Conservation (phyloP, 2,329 filamentous ascomycete species). For the Leptographium procerum region DNA sequence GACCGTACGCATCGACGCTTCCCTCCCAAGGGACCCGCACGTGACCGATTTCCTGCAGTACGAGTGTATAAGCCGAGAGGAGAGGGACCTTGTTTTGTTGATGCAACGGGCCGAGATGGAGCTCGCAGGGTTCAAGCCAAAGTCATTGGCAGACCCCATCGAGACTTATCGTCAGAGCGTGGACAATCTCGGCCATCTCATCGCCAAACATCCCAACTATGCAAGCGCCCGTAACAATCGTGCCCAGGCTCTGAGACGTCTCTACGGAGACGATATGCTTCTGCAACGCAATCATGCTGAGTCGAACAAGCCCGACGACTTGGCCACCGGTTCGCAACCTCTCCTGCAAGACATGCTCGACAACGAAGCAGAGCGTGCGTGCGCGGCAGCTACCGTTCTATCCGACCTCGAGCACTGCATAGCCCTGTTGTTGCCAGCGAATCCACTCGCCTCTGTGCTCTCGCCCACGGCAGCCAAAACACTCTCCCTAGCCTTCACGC, state of each 20-base stretch:
- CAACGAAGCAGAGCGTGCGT: constrained; percentile 18
- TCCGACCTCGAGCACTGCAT: constrained; percentile 49
- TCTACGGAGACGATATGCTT: constrained; percentile 51
- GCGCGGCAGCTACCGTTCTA: constrained; percentile 24
- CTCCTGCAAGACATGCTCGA: constrained; percentile 21
- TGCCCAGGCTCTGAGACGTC: constrained; percentile 52
- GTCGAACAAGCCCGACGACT: neutral
- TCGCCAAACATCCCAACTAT: constrained; percentile 50
- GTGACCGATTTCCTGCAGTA: constrained; percentile 40
- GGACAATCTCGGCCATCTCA: constrained; percentile 39
- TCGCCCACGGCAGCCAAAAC: constrained; percentile 55
- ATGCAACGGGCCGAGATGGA: constrained; percentile 46
- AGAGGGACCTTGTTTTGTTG: constrained; percentile 40
- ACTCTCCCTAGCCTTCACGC: constrained; percentile 59
- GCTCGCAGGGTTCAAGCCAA: constrained; percentile 30
- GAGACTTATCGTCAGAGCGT: constrained; percentile 36
- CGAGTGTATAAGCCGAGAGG: constrained; percentile 34
- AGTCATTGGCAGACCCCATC: constrained; percentile 21
- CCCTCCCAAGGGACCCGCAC: constrained; percentile 45
- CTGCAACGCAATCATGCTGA: constrained; percentile 19
- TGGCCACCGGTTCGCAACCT: constrained; percentile 18
- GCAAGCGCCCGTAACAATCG: constrained; percentile 66
- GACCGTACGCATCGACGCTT: constrained; percentile 41
- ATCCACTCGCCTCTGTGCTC: constrained; percentile 36
- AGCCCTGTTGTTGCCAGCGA: constrained; percentile 42